Evolutionary conservation across 83 land plant genomes (phyloP).

Genomic region (Picea abies): DNA sequence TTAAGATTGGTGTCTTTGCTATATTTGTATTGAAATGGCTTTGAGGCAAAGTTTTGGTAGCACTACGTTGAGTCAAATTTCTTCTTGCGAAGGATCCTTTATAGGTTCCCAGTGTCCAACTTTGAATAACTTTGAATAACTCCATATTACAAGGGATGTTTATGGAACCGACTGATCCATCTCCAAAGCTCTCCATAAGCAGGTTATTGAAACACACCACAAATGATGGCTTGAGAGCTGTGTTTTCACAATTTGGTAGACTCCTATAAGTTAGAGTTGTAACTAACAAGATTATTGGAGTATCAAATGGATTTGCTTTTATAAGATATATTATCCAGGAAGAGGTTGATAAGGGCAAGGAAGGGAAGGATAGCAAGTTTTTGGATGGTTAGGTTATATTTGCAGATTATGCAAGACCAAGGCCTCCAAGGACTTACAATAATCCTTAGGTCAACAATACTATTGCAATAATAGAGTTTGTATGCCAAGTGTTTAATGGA

Average conservation of each 20-base stretch:
- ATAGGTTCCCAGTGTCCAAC: too few species aligned
- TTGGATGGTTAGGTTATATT: slow-evolving; percentile 80
- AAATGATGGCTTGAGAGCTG: slow-evolving; percentile 41
- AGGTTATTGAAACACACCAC: slow-evolving; percentile 47
- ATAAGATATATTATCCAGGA: slow-evolving; percentile 46
- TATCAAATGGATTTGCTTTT: slow-evolving; percentile 66
- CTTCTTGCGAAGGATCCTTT: too few species aligned
- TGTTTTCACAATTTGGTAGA: slow-evolving; percentile 27
- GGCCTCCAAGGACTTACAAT: slow-evolving; percentile 19
- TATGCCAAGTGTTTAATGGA: too few species aligned
- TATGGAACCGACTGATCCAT: too few species aligned
- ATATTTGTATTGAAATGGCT: too few species aligned
- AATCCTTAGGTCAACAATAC: not conserved
- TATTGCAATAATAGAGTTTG: too few species aligned
- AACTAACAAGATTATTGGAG: slow-evolving; percentile 44
- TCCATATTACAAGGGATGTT: too few species aligned
- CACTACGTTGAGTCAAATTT: too few species aligned
- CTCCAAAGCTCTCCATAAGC: too few species aligned
- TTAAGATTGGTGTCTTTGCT: too few species aligned
- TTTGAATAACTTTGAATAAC: too few species aligned
- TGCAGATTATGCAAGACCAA: slow-evolving; percentile 67
- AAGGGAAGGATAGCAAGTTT: slow-evolving; percentile 73
- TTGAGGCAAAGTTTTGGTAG: too few species aligned
- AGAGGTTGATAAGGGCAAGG: slow-evolving; percentile 50
- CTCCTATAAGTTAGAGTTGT: slow-evolving; percentile 51